These are phyloP conservation scores for Tricharina praecox DNA, from an alignment of 495 filamentous ascomycete species.

Conservation along the genomic window DNA sequence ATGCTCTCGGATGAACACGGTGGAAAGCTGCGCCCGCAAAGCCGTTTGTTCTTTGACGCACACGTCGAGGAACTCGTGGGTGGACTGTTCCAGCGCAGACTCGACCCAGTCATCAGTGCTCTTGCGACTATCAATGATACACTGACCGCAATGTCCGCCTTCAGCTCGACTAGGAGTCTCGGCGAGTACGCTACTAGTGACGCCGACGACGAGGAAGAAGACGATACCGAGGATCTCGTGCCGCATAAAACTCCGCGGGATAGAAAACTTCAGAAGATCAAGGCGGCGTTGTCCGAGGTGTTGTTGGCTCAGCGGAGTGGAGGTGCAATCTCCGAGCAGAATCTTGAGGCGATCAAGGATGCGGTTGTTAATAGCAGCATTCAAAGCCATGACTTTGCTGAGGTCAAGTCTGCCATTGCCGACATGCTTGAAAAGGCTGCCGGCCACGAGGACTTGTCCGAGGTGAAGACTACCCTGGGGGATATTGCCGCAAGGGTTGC, in stretches of 20 bases:
- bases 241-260: constrained; percentile 49
- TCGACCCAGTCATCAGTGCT: constrained; percentile 64
- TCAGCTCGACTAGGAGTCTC: constrained; percentile 34
- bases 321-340: constrained; percentile 31
- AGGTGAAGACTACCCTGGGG: constrained; percentile 4
- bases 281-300: constrained; percentile 60
- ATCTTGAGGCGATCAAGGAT: constrained; percentile 1
- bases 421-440: constrained; percentile 20
- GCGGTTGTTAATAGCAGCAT: background rate
- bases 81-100: constrained; percentile 52
- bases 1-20: constrained; percentile 69
- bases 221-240: constrained; percentile 30
- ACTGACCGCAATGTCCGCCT: constrained; percentile 36
- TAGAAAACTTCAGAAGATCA: constrained; percentile 68
- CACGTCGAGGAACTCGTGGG: constrained; percentile 75
- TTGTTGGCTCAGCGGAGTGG: constrained; percentile 31
- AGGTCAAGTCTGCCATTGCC: constrained; percentile 7
- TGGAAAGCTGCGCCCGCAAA: constrained; percentile 52
- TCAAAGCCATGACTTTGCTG: background rate
- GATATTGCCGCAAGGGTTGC: constrained; percentile 8
- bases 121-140: constrained; percentile 56
- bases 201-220: constrained; percentile 82
- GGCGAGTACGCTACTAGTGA: constrained; percentile 60
- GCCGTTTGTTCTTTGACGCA: constrained; percentile 59
- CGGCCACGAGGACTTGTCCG: constrained; percentile 14